A percentile compares a stretch with the other conserved stretches of the same genome.
These are phyloP conservation scores for Aspergillus uvarum DNA, from an alignment of 2,329 filamentous ascomycete species.

Conservation along the genomic window DNA sequence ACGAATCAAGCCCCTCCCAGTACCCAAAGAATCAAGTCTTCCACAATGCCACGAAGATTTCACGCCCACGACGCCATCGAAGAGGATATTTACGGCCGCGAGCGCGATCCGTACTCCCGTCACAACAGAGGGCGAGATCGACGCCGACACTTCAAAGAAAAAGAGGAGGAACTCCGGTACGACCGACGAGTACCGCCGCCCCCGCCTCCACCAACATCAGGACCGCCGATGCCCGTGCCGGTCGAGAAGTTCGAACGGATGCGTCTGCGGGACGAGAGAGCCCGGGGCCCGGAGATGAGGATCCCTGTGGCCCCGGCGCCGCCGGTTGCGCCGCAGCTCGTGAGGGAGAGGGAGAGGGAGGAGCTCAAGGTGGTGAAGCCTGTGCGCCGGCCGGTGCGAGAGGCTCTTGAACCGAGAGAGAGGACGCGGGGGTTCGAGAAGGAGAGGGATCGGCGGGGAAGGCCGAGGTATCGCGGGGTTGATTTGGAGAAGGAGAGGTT, in stretches of 20 bases:
- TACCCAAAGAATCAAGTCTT: background rate
- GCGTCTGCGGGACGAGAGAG: conserved; percentile 38
- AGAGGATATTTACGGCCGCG: background rate
- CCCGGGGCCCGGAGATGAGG: background rate
- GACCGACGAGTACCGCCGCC: conserved; percentile 19
- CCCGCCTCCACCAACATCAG: background rate
- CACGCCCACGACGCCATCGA: background rate
- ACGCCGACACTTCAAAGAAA: background rate
- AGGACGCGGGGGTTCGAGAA: background rate
- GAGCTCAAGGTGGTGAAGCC: background rate
- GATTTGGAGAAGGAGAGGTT: conserved; percentile 5
- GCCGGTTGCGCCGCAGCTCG: background rate
- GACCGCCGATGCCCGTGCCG: background rate
- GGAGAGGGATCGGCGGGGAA: background rate
- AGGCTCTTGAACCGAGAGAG: background rate
- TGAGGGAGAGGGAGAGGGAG: background rate
- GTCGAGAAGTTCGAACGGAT: conserved; percentile 45
- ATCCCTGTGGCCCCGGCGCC: background rate
- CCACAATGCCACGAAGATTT: background rate
- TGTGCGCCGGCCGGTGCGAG: background rate
- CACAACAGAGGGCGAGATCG: background rate
- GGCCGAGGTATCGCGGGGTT: background rate
- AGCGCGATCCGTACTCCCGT: background rate
- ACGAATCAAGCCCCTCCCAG: too few relatives aligned
- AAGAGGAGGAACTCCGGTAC: conserved; percentile 11